These are phyloP conservation scores for Phytopythium kandeliae DNA, from an alignment of 352 stramenopile genomes.

Conservation along the genomic window DNA sequence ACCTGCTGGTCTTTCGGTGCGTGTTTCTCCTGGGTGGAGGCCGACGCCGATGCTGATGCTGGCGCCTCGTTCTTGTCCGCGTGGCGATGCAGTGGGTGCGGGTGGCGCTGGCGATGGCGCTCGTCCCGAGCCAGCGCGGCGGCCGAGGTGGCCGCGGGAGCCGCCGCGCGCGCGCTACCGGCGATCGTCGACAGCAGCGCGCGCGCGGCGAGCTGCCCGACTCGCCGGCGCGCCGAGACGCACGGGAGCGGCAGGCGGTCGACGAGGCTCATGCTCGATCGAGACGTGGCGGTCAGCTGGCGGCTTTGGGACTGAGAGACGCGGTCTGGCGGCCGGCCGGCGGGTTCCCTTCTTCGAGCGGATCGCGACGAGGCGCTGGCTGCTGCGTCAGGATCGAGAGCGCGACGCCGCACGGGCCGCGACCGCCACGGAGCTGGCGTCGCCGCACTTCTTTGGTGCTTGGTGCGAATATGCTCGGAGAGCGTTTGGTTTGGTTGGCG, in stretches of 20 bases:
- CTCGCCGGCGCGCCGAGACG: background rate
- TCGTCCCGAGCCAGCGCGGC: slow-evolving; percentile 4
- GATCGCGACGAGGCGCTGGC: too few relatives aligned
- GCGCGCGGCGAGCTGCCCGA: slow-evolving; percentile 1
- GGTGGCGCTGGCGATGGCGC: slow-evolving; percentile 1
- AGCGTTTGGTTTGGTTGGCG: background rate
- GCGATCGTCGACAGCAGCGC: slow-evolving; percentile 4
- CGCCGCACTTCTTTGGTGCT: slow-evolving; percentile 7
- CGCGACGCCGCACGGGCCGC: background rate
- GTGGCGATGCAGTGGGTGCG: background rate
- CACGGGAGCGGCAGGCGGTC: background rate
- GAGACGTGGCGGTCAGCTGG: background rate
- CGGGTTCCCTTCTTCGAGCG: too few relatives aligned
- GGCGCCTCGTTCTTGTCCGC: background rate
- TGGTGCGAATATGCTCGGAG: background rate
- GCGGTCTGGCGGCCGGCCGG: too few relatives aligned
- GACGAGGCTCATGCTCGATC: background rate
- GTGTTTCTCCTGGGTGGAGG: slow-evolving; percentile 6
- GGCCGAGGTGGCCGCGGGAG: background rate
- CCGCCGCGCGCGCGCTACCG: slow-evolving; percentile 1
- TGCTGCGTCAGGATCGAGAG: background rate
- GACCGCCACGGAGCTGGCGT: background rate
- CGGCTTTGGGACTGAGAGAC: background rate
- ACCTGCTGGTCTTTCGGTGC: slow-evolving; percentile 22
- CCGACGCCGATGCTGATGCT: background rate